These are phyloP conservation scores for Priceomyces castillae DNA, from an alignment of 805 yeast genomes.

Conservation along the genomic window DNA sequence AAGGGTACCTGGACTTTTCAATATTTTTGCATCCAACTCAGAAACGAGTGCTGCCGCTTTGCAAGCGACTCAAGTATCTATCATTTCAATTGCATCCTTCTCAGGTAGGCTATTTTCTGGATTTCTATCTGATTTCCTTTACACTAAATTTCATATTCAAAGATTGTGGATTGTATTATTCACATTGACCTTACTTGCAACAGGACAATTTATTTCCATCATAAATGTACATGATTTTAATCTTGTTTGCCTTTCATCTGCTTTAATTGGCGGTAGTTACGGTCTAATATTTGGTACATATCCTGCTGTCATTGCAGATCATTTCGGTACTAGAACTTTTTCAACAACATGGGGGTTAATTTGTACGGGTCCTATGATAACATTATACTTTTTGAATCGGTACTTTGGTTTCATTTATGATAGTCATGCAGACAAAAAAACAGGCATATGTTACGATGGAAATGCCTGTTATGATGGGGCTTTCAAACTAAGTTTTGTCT, in stretches of 20 bases:
- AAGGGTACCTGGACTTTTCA: background rate
- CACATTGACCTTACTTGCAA: conserved; percentile 35
- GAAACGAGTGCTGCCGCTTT: conserved; percentile 33
- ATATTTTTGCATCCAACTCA: background rate
- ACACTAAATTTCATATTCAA: conserved; percentile 50
- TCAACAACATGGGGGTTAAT: conserved; percentile 75
- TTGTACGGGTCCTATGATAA: conserved; percentile 65
- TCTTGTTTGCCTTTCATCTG: conserved; percentile 48
- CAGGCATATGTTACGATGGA: conserved; percentile 38
- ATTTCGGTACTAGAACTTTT: conserved; percentile 63
- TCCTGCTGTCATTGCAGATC: conserved; percentile 74
- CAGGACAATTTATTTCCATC: conserved; percentile 38
- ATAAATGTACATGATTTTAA: conserved; percentile 24
- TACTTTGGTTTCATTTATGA: conserved; percentile 57
- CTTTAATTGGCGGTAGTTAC: conserved; percentile 60
- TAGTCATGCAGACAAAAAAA: conserved; percentile 35
- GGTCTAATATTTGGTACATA: conserved; percentile 72
- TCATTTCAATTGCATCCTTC: conserved; percentile 63
- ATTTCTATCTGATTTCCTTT: conserved; percentile 58
- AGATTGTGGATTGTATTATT: conserved; percentile 62
- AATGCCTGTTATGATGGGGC: conserved; percentile 38
- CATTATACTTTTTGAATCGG: conserved; percentile 52
- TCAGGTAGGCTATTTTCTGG: conserved; percentile 66
- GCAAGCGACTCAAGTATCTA: conserved; percentile 71
- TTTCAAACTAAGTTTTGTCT: conserved; percentile 27